phyloP scores from a whole-genome alignment of 768 basidiomycete genomes.

The Pisolithus orientalis region DNA sequence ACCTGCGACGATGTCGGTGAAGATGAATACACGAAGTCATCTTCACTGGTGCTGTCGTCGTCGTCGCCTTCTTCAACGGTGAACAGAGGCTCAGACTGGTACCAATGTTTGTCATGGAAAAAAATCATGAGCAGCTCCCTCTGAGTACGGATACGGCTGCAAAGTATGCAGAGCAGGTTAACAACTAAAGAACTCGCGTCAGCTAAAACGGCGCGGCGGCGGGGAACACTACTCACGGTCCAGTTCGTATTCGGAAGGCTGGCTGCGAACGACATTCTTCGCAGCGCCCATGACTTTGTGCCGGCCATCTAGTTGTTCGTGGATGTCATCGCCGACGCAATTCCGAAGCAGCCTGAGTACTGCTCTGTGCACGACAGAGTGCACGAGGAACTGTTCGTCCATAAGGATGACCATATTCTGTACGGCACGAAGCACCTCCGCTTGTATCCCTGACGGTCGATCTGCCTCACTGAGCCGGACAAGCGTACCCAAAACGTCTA shows the following conservation, averaged over 20 bases:
- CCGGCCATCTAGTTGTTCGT: conserved; percentile 79
- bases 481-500: conserved; percentile 79
- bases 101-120: conserved; percentile 93
- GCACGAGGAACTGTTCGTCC: conserved; percentile 90
- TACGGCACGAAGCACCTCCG: conserved; percentile 79
- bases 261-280: conserved; percentile 53
- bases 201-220: neutral
- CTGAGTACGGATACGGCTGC: conserved; percentile 85
- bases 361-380: conserved; percentile 85
- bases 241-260: conserved; percentile 85
- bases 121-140: conserved; percentile 93
- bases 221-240: conserved; percentile 54
- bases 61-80: conserved; percentile 74
- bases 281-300: conserved; percentile 81
- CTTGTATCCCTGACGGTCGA: conserved; percentile 84
- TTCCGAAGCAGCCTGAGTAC: conserved; percentile 78
- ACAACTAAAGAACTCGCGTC: conserved; percentile 54
- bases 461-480: conserved; percentile 84
- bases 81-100: conserved; percentile 68
- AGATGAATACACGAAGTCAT: conserved; percentile 24
- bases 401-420: conserved; percentile 89
- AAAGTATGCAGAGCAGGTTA: conserved; percentile 84
- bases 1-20: conserved; percentile 61
- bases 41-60: conserved; percentile 44
- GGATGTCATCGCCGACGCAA: conserved; percentile 88